Percentiles rank a stretch among this genome's conserved stretches.
phyloP scores from a whole-genome alignment of 2,329 filamentous ascomycete genomes.

The Colletotrichum noveboracense region DNA sequence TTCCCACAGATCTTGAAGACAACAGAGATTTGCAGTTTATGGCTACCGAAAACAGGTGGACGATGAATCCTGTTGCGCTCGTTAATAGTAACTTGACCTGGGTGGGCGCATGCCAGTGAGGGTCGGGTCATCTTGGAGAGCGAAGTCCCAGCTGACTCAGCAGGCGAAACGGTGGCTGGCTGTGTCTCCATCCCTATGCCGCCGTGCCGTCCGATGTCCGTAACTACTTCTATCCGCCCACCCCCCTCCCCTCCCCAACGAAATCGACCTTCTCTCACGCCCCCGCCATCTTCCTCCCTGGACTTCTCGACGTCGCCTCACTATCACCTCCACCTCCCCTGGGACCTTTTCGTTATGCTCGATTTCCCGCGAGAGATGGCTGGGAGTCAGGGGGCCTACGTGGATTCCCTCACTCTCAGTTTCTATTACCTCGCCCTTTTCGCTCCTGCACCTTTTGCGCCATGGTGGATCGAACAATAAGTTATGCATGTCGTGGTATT shows the following conservation, averaged over 20 bases:
- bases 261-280: not conserved
- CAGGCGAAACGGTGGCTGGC: not conserved
- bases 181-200: not conserved
- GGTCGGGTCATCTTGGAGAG: not conserved
- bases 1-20: not conserved
- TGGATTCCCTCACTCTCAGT: not conserved
- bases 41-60: not conserved
- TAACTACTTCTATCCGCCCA: not conserved
- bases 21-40: not conserved
- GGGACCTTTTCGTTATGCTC: not conserved
- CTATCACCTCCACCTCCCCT: not conserved
- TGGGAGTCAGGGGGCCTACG: not conserved
- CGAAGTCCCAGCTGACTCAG: not conserved
- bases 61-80: not conserved
- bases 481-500: not conserved
- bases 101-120: not conserved
- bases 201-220: not conserved
- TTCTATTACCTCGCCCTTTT: not conserved
- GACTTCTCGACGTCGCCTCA: not conserved
- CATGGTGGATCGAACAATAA: not conserved
- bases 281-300: not conserved
- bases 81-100: too few relatives aligned
- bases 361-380: not conserved
- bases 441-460: not conserved
- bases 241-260: not conserved